Conservation (phyloP, 768 basidiomycete genomes). For the Tubosaeta sp. region DNA sequence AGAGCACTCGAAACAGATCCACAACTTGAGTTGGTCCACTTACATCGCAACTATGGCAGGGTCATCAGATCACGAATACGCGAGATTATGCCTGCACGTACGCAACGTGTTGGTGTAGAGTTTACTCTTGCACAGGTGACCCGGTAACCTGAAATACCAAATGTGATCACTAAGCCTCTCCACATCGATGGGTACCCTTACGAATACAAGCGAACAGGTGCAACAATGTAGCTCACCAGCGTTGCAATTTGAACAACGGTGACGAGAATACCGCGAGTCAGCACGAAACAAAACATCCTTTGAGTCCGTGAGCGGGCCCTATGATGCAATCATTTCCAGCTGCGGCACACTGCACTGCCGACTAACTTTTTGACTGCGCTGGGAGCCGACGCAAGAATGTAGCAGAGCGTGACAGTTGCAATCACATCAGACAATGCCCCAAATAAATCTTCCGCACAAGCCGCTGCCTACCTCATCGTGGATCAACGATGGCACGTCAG, state of each 20-base stretch:
- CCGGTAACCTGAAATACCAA: slow-evolving; percentile 2
- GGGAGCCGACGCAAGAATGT: slow-evolving; percentile 10
- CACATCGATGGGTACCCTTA: not conserved
- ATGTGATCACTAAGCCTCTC: not conserved
- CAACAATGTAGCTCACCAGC: not conserved
- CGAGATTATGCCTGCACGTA: not conserved
- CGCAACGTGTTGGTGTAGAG: slow-evolving; percentile 3
- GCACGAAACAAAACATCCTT: slow-evolving; percentile 8
- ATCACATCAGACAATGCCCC: slow-evolving; percentile 5
- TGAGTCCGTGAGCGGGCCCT: slow-evolving; percentile 7
- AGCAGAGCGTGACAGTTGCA: slow-evolving; percentile 6
- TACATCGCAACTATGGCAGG: slow-evolving; percentile 7
- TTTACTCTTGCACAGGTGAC: slow-evolving; percentile 10
- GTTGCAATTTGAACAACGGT: slow-evolving; percentile 7
- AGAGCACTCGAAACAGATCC: not conserved
- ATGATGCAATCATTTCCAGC: too few relatives aligned
- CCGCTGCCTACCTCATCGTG: not conserved
- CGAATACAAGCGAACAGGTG: slow-evolving; percentile 6
- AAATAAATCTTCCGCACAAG: slow-evolving; percentile 6
- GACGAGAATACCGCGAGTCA: slow-evolving; percentile 14
- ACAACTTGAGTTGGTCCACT: not conserved
- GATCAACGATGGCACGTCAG: not conserved
- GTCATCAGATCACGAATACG: not conserved
- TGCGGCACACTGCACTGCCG: not conserved
- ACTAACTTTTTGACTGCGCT: slow-evolving; percentile 5